Percentiles rank a stretch among this genome's conserved stretches.
Conservation (phyloP, 768 basidiomycete species). For the Paxillus rubicundulus region DNA sequence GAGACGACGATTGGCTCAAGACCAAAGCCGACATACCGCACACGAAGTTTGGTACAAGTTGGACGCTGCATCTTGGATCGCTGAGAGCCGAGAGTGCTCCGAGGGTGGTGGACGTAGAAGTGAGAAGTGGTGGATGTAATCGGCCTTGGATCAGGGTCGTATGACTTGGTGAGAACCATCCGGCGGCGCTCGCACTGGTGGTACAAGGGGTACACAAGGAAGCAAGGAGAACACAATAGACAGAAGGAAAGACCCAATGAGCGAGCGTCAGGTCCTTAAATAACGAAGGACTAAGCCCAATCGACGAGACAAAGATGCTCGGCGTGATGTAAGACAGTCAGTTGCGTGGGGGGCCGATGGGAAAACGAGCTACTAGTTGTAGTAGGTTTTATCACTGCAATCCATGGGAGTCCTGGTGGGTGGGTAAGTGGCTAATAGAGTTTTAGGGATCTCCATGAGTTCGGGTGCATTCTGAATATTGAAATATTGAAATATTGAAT, state of each 20-base stretch:
- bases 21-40: slow-evolving; percentile 32
- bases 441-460: slow-evolving; percentile 26
- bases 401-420: slow-evolving; percentile 1
- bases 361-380: slow-evolving; percentile 17
- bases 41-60: slow-evolving; percentile 62
- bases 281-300: slow-evolving; percentile 17
- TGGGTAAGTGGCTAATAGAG: slow-evolving; percentile 25
- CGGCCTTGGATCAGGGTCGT: slow-evolving; percentile 20
- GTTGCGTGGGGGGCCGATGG: slow-evolving; percentile 26
- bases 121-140: slow-evolving; percentile 28
- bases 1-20: neutral
- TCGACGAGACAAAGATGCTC: slow-evolving; percentile 17
- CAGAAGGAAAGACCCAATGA: neutral
- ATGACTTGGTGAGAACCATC: slow-evolving; percentile 26
- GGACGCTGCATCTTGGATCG: slow-evolving; percentile 56
- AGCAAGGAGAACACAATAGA: slow-evolving; percentile 7
- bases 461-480: neutral
- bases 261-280: slow-evolving; percentile 28
- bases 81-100: slow-evolving; percentile 9
- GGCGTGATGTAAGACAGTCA: slow-evolving; percentile 35
- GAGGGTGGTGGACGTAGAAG: slow-evolving; percentile 19
- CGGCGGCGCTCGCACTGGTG: slow-evolving; percentile 19
- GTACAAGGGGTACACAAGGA: slow-evolving; percentile 5
- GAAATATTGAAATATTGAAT: no score
- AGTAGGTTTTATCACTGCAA: slow-evolving; percentile 2